A percentile compares a stretch with the other conserved stretches of the same genome.
phyloP scores from a whole-genome alignment of 2,329 filamentous ascomycete species.

The Coleophoma cylindrospora region DNA sequence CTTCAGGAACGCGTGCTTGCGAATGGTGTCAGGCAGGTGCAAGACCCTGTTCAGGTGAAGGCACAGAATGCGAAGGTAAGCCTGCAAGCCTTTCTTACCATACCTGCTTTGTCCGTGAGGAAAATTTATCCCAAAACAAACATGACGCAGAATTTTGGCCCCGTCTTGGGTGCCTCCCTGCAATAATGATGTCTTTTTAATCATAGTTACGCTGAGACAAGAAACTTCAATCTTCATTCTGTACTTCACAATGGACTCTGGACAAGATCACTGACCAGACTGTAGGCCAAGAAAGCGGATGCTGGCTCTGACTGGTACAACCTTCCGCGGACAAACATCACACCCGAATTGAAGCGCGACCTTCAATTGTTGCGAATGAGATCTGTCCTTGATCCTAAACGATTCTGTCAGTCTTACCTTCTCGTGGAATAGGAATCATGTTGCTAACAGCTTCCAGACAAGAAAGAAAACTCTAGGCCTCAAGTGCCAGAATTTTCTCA shows the following conservation, averaged over 20 bases:
- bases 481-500: conserved; percentile 76
- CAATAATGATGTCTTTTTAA: conserved; percentile 53
- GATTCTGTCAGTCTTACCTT: conserved; percentile 25
- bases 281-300: conserved; percentile 45
- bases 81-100: not conserved
- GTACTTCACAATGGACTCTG: no score
- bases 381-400: conserved; percentile 80
- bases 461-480: conserved; percentile 68
- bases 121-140: conserved; percentile 64
- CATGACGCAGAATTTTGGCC: conserved; percentile 70
- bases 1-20: conserved; percentile 40
- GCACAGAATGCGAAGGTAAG: conserved; percentile 46
- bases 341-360: conserved; percentile 81
- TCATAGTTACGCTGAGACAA: conserved; percentile 70
- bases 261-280: not conserved
- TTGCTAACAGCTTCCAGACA: conserved; percentile 7
- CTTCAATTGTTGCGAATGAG: conserved; percentile 87
- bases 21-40: conserved; percentile 44
- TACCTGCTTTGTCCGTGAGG: conserved; percentile 53
- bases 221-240: conserved; percentile 3
- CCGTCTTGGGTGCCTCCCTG: conserved; percentile 77
- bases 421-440: no score
- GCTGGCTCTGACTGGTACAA: conserved; percentile 85
- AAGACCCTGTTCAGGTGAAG: conserved; percentile 44
- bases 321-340: conserved; percentile 78